A percentile compares a stretch with the other conserved stretches of the same genome.
Evolutionary conservation across 73 alveolate species (phyloP).

Genomic region (Symbiodinium pilosum): DNA sequence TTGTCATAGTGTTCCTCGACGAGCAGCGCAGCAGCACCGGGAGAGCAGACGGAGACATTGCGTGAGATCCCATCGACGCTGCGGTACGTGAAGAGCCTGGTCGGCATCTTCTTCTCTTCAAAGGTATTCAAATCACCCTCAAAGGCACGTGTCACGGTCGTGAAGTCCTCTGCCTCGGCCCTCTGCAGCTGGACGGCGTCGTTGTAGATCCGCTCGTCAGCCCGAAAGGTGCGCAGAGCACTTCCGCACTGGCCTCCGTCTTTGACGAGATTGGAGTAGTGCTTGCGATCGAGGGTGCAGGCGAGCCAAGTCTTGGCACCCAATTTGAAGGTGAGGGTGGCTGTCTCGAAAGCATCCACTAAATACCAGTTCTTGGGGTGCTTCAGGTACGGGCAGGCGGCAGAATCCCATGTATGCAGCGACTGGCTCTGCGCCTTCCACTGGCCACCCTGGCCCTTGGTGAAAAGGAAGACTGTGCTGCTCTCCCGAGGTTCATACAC

Average conservation of each 20-base stretch:
- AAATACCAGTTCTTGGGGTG: slow-evolving; percentile 22
- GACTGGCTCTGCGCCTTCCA: slow-evolving; percentile 39
- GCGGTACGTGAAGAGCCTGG: slow-evolving; percentile 26
- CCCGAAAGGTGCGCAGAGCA: slow-evolving; percentile 39
- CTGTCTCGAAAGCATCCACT: not conserved
- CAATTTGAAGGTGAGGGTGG: not conserved
- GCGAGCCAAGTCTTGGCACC: slow-evolving; percentile 34
- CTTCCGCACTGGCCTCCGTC: slow-evolving; percentile 41
- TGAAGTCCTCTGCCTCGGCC: slow-evolving; percentile 21
- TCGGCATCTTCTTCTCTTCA: not conserved
- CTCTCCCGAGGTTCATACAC: slow-evolving; percentile 52
- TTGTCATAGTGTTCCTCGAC: slow-evolving; percentile 4
- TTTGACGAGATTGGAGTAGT: slow-evolving; percentile 28
- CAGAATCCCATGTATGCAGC: not conserved
- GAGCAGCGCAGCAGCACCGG: not conserved
- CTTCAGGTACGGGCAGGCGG: not conserved
- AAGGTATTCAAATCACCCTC: not conserved
- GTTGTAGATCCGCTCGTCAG: not conserved
- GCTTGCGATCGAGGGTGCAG: slow-evolving; percentile 56
- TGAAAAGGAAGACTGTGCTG: slow-evolving; percentile 36
- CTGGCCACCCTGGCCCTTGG: not conserved
- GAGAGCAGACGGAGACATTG: slow-evolving; percentile 1
- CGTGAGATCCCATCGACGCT: slow-evolving; percentile 13
- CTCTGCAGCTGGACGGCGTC: slow-evolving; percentile 10
- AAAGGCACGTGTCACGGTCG: slow-evolving; percentile 16